These are phyloP conservation scores for Endocladia muricata DNA, from an alignment of 31 red algal species.

Conservation along the genomic window DNA sequence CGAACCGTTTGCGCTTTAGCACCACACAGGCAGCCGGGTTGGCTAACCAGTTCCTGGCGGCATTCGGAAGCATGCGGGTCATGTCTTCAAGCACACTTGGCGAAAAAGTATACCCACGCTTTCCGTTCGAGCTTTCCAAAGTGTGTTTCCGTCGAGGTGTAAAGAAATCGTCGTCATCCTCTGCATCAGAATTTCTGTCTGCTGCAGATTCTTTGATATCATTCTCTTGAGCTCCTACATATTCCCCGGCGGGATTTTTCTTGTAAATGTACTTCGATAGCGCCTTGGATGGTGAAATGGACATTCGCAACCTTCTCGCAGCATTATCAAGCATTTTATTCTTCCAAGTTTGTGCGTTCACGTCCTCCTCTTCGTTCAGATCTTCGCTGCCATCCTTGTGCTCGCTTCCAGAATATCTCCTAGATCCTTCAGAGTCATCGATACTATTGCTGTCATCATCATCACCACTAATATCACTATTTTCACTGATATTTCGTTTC, in stretches of 20 bases:
- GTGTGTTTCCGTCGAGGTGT: background rate
- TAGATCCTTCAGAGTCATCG: background rate
- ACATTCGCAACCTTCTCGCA: constrained; percentile 5
- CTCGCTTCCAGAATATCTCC: background rate
- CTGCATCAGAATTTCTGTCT: constrained; percentile 2
- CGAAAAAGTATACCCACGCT: background rate
- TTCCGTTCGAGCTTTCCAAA: background rate
- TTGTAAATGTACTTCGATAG: constrained; percentile 71
- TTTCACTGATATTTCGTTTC: background rate
- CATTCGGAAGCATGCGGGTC: constrained; percentile 49
- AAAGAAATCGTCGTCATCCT: constrained; percentile 21
- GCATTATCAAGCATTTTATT: constrained; percentile 53
- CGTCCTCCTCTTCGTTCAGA: constrained; percentile 16
- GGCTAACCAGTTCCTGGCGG: constrained; percentile 53
- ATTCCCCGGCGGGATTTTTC: constrained; percentile 3
- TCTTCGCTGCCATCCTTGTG: constrained; percentile 6
- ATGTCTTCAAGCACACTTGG: constrained; percentile 58
- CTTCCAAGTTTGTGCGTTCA: constrained; percentile 52
- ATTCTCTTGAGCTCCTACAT: constrained; percentile 1
- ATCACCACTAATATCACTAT: background rate
- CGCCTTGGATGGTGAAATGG: constrained; percentile 59
- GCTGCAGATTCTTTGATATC: background rate
- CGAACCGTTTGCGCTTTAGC: constrained; percentile 58
- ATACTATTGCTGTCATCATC: background rate
- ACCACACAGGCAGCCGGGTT: constrained; percentile 33